Evolutionary conservation across 176 grass and related monocot genomes (phyloP).

Genomic region (Melocanna baccifera): DNA sequence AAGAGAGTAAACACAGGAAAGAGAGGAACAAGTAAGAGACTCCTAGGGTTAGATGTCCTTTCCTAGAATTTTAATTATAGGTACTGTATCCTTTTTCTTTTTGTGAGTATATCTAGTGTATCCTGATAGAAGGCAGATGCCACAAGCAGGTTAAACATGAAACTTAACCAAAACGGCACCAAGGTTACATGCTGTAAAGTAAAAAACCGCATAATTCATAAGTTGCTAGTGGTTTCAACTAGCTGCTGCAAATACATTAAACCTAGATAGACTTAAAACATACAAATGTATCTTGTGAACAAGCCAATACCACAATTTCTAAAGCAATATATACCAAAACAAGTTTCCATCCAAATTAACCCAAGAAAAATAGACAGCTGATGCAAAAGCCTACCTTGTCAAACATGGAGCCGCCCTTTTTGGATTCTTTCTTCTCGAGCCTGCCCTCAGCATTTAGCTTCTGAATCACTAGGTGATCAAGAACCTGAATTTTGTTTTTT

Average conservation of each 20-base stretch:
- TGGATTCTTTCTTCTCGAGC: slow-evolving; percentile 99
- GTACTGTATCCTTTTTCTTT: neutral
- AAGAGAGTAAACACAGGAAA: neutral
- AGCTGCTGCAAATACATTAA: neutral
- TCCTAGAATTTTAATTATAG: neutral
- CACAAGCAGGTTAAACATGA: neutral
- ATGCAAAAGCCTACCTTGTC: slow-evolving; percentile 64
- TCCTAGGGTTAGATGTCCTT: neutral
- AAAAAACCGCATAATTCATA: neutral
- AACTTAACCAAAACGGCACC: neutral
- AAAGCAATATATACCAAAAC: neutral
- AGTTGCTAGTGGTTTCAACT: neutral
- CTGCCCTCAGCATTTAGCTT: slow-evolving; percentile 98
- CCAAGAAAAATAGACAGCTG: slow-evolving; percentile 1
- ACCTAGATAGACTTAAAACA: slow-evolving; percentile 7
- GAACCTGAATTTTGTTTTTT: slow-evolving; percentile 76
- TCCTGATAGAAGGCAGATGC: neutral
- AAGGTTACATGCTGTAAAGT: neutral
- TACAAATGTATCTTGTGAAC: neutral
- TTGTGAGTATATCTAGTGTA: neutral
- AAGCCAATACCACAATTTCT: neutral
- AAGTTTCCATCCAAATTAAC: slow-evolving; percentile 4
- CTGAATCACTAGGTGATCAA: slow-evolving; percentile 99
- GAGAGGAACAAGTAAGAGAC: neutral
- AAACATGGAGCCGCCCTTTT: slow-evolving; percentile 93